A percentile compares a stretch with the other conserved stretches of the same genome.
Evolutionary conservation across 2,329 filamentous ascomycete genomes (phyloP).

Genomic region (Fusarium drepaniforme): DNA sequence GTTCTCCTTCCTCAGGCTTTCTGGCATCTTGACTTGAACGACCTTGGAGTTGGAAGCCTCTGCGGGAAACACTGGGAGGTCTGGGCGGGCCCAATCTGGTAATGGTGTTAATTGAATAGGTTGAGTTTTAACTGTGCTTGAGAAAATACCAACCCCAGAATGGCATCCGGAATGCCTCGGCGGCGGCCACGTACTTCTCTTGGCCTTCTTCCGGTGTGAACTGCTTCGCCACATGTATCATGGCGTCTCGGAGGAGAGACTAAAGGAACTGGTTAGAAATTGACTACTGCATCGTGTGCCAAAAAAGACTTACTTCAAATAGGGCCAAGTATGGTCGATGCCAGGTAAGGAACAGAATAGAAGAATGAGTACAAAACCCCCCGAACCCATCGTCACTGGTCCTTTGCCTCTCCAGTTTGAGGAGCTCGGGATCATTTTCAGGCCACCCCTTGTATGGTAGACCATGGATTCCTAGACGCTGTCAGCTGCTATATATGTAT

Average conservation of each 20-base stretch:
- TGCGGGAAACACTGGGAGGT: not conserved
- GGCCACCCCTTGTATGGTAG: not conserved
- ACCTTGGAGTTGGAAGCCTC: not conserved
- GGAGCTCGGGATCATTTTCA: not conserved
- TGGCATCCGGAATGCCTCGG: not conserved
- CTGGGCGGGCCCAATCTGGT: not conserved
- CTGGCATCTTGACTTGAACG: not conserved
- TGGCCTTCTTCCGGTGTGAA: not conserved
- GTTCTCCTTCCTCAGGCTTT: not conserved
- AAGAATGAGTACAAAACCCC: not conserved
- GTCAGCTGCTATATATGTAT: not conserved
- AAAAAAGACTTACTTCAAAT: not conserved
- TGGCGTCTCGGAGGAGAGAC: not conserved
- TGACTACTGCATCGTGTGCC: too few species aligned
- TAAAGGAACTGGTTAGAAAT: not conserved
- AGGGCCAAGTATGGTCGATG: not conserved
- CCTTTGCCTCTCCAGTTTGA: not conserved
- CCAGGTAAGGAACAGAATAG: conserved; percentile 1
- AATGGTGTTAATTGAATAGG: not conserved
- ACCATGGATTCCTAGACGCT: not conserved
- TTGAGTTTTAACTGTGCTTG: not conserved
- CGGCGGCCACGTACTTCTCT: not conserved
- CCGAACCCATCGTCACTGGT: not conserved
- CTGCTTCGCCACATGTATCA: not conserved
- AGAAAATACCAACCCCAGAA: not conserved